Percentiles rank a stretch among this genome's conserved stretches.
These are phyloP conservation scores for Nemania bipapillata DNA, from an alignment of 2,329 filamentous ascomycete genomes.

Conservation along the genomic window DNA sequence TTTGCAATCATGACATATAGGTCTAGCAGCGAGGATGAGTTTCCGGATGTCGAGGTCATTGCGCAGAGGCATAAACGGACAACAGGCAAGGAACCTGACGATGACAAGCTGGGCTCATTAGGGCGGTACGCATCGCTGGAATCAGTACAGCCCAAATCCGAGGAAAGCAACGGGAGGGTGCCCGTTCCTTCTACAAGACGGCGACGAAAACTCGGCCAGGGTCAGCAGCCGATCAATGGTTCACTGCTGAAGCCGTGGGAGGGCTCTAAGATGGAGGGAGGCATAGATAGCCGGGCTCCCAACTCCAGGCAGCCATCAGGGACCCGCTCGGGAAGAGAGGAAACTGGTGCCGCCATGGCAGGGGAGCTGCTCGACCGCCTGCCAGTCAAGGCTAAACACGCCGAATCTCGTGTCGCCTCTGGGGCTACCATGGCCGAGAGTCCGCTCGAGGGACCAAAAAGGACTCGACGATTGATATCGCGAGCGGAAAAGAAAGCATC, in stretches of 20 bases:
- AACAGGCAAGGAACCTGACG: constrained; percentile 15
- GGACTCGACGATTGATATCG: constrained; percentile 26
- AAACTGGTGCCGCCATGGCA: constrained; percentile 24
- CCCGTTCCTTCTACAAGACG: constrained; percentile 42
- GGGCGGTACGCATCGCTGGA: constrained; percentile 12
- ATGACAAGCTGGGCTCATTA: constrained; percentile 25
- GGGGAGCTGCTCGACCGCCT: constrained; percentile 33
- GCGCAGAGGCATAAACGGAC: constrained; percentile 42
- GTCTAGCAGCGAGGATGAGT: constrained; percentile 54
- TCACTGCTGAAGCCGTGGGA: constrained; percentile 48
- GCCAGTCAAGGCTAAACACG: constrained; percentile 32
- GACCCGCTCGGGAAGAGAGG: constrained; percentile 27
- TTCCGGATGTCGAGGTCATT: constrained; percentile 55
- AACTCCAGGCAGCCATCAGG: constrained; percentile 25
- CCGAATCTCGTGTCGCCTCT: constrained; percentile 20
- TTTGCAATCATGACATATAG: constrained; percentile 38
- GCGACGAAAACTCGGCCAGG: constrained; percentile 48
- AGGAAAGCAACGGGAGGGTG: constrained; percentile 24
- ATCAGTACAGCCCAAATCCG: constrained; percentile 8
- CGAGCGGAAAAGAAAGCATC: constrained; percentile 24
- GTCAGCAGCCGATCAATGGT: constrained; percentile 44
- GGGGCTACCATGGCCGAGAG: constrained; percentile 24
- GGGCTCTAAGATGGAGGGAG: constrained; percentile 23
- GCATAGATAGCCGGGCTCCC: constrained; percentile 8
- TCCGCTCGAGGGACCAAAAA: constrained; percentile 32